Evolutionary conservation across 2,329 filamentous ascomycete genomes (phyloP).

Genomic region (Talaromyces marneffei): DNA sequence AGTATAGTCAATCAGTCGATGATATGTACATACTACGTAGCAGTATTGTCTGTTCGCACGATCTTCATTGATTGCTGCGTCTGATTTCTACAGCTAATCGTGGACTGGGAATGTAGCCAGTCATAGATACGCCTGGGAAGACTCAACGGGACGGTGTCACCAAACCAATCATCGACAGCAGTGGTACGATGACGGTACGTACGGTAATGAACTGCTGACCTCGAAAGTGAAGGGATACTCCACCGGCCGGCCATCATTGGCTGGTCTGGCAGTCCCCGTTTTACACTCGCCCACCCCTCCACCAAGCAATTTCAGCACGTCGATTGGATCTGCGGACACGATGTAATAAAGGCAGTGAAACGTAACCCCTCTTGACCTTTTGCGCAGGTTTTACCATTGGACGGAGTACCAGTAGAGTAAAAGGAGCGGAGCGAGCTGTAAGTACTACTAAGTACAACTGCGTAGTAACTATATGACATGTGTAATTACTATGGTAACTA

Average conservation of each 20-base stretch:
- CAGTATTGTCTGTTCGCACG: background rate
- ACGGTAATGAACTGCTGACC: constrained; percentile 8
- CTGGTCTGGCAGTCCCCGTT: background rate
- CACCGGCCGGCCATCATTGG: background rate
- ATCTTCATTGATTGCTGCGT: background rate
- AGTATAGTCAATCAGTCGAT: background rate
- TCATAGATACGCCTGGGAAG: background rate
- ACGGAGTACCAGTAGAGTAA: too few relatives aligned
- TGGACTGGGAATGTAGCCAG: background rate
- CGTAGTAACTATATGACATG: too few relatives aligned
- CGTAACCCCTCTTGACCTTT: background rate
- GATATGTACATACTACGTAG: too few relatives aligned
- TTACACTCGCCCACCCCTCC: background rate
- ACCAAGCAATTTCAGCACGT: background rate
- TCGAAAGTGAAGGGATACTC: background rate
- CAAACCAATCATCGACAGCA: background rate
- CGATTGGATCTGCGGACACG: background rate
- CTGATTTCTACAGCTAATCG: background rate
- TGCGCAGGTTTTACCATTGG: background rate
- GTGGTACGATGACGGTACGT: background rate
- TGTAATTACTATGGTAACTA: too few relatives aligned
- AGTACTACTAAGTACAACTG: too few relatives aligned
- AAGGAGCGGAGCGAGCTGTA: too few relatives aligned
- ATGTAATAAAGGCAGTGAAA: background rate
- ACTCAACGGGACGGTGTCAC: background rate